Evolutionary conservation across 108 stramenopile genomes (phyloP).

Genomic region (Conticribra guillardii): DNA sequence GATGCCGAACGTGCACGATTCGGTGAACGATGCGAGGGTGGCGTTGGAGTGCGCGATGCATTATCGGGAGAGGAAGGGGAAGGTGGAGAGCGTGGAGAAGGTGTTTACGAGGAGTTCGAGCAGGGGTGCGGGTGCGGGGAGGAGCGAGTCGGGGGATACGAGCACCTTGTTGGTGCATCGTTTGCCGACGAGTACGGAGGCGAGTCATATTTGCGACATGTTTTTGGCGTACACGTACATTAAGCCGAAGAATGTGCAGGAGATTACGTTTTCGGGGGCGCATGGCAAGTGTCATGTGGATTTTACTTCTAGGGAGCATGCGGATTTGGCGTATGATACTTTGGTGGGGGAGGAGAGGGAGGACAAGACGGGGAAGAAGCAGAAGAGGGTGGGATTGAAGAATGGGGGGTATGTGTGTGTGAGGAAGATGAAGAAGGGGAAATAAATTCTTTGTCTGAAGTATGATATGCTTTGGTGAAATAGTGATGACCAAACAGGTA

Average conservation of each 20-base stretch:
- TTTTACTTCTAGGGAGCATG: conserved; percentile 65
- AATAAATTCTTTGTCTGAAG: no score
- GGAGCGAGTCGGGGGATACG: conserved; percentile 17
- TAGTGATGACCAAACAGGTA: no score
- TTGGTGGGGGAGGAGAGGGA: conserved; percentile 68
- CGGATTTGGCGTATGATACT: conserved; percentile 74
- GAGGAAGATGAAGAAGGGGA: conserved; percentile 70
- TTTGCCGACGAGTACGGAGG: conserved; percentile 59
- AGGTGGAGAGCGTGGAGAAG: conserved; percentile 65
- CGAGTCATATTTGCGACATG: conserved; percentile 68
- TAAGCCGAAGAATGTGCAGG: conserved; percentile 59
- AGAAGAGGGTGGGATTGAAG: conserved; percentile 84
- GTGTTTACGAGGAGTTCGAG: conserved; percentile 33
- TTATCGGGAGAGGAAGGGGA: conserved; percentile 52
- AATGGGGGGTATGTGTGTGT: conserved; percentile 78
- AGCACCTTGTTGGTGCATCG: conserved; percentile 81
- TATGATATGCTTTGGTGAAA: no score
- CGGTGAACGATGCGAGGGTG: conserved; percentile 85
- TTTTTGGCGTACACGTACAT: conserved; percentile 71
- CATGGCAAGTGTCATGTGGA: conserved; percentile 75
- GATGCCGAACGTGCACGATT: conserved; percentile 89
- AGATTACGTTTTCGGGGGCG: conserved; percentile 66
- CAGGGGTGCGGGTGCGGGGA: conserved; percentile 15
- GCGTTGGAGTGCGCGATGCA: conserved; percentile 65
- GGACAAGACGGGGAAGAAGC: conserved; percentile 82